Percentiles rank a stretch among this genome's conserved stretches.
Evolutionary conservation across 768 basidiomycete species (phyloP).

Genomic region (Mycena pura): DNA sequence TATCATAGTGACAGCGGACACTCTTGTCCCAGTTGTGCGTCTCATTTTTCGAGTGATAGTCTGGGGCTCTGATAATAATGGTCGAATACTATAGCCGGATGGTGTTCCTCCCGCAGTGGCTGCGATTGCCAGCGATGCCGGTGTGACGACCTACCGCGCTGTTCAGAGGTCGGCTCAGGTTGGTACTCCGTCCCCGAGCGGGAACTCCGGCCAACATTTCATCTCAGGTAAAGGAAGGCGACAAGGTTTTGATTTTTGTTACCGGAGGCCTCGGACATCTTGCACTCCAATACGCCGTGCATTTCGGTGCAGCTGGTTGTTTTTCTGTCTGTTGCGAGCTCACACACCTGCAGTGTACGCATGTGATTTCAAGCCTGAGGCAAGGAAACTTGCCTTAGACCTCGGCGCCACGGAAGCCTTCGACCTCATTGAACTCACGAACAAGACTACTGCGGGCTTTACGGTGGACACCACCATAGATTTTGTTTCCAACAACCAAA

Average conservation of each 20-base stretch:
- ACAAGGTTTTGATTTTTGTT: conserved; percentile 21
- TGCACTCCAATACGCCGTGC: conserved; percentile 26
- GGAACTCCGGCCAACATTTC: not conserved
- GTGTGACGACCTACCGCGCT: conserved; percentile 16
- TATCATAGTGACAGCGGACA: conserved; percentile 1
- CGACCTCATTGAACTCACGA: conserved; percentile 20
- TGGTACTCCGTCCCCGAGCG: no score
- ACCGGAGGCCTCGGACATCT: conserved; percentile 21
- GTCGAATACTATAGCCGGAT: conserved; percentile 8
- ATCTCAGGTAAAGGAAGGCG: conserved; percentile 12
- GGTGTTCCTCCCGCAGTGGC: conserved; percentile 14
- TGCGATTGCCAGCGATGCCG: conserved; percentile 22
- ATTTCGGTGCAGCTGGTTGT: conserved; percentile 27
- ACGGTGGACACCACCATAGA: conserved; percentile 29
- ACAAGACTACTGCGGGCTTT: conserved; percentile 8
- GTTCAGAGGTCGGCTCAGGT: conserved; percentile 16
- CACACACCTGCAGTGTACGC: conserved; percentile 23
- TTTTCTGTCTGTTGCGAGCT: not conserved
- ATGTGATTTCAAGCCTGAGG: conserved; percentile 23
- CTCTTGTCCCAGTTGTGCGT: conserved; percentile 11
- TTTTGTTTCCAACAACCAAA: conserved; percentile 24
- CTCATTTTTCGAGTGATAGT: not conserved
- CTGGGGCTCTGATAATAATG: not conserved
- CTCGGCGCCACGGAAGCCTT: conserved; percentile 29
- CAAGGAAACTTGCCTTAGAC: conserved; percentile 25